Percentiles rank a stretch among this genome's conserved stretches.
phyloP scores from a whole-genome alignment of 768 basidiomycete genomes.

The Wakefieldia striispora region DNA sequence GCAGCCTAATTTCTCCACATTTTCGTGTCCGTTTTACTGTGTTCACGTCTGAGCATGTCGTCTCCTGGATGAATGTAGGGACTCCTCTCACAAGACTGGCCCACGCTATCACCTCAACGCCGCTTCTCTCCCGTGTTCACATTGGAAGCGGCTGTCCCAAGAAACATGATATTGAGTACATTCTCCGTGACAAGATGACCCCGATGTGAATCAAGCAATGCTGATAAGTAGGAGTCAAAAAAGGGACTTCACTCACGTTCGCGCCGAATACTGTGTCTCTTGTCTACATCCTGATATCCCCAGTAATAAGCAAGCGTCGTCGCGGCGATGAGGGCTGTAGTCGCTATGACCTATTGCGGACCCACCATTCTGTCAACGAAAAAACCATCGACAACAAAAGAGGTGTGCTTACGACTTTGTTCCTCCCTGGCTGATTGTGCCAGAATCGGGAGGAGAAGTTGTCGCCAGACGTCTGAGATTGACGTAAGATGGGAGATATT shows the following conservation, averaged over 20 bases:
- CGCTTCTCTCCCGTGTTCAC: conserved; percentile 22
- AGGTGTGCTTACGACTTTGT: conserved; percentile 28
- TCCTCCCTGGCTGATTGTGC: conserved; percentile 33
- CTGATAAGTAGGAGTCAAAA: too few species aligned
- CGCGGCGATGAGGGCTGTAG: conserved; percentile 25
- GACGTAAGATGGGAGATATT: conserved; percentile 19
- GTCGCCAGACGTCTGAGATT: conserved; percentile 20
- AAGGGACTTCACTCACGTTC: conserved; percentile 16
- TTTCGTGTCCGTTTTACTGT: not conserved
- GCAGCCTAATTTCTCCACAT: conserved; percentile 10
- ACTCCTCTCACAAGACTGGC: too few species aligned
- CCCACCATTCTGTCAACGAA: too few species aligned
- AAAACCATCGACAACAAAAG: not conserved
- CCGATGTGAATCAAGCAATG: not conserved
- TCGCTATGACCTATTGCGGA: conserved; percentile 28
- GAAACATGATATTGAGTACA: not conserved
- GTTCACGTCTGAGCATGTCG: not conserved
- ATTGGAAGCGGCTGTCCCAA: conserved; percentile 10
- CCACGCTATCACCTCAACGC: conserved; percentile 11
- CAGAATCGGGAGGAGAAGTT: conserved; percentile 32
- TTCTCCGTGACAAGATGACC: not conserved
- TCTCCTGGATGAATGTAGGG: too few species aligned
- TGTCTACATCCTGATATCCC: conserved; percentile 35
- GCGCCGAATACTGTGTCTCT: conserved; percentile 26
- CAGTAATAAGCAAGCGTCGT: conserved; percentile 36